Conservation (phyloP, 352 stramenopile species). For the Globisporangium polare region DNA sequence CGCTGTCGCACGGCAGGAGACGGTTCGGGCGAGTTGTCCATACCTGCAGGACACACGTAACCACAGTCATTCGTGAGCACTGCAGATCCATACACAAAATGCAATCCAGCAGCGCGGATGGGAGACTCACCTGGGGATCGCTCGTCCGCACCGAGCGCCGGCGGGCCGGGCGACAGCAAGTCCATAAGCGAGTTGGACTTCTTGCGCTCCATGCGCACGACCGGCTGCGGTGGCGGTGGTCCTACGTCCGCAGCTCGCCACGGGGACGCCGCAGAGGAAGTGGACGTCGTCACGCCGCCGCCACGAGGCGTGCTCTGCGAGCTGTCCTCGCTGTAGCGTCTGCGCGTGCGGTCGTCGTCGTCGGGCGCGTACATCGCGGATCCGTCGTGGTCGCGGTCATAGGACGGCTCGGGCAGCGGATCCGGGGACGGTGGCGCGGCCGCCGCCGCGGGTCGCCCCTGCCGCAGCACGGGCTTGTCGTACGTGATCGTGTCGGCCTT, state of each 20-base stretch:
- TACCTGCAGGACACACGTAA: conserved; percentile 1
- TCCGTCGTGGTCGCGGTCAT: conserved; percentile 19
- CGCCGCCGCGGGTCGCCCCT: neutral
- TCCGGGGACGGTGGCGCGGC: conserved; percentile 22
- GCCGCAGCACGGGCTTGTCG: conserved; percentile 58
- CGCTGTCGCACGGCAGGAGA: conserved; percentile 10
- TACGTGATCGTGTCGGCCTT: conserved; percentile 69
- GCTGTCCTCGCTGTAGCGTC: conserved; percentile 15
- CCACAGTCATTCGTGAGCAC: neutral
- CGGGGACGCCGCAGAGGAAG: conserved; percentile 1
- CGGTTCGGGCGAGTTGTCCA: conserved; percentile 18
- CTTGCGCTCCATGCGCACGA: conserved; percentile 36
- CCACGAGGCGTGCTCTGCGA: conserved; percentile 10
- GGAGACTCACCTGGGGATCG: conserved; percentile 23
- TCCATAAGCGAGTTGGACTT: conserved; percentile 81
- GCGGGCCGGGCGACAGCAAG: conserved; percentile 56
- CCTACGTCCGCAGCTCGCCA: neutral
- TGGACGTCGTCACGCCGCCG: neutral
- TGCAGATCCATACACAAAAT: neutral
- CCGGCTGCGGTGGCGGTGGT: conserved; percentile 4
- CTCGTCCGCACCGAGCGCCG: conserved; percentile 30
- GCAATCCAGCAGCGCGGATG: neutral
- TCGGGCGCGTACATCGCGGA: neutral
- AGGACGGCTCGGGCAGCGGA: conserved; percentile 41
- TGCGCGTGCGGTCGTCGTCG: conserved; percentile 2